Evolutionary conservation across 2,329 filamentous ascomycete genomes (phyloP).

Genomic region (Xylaria sp.): DNA sequence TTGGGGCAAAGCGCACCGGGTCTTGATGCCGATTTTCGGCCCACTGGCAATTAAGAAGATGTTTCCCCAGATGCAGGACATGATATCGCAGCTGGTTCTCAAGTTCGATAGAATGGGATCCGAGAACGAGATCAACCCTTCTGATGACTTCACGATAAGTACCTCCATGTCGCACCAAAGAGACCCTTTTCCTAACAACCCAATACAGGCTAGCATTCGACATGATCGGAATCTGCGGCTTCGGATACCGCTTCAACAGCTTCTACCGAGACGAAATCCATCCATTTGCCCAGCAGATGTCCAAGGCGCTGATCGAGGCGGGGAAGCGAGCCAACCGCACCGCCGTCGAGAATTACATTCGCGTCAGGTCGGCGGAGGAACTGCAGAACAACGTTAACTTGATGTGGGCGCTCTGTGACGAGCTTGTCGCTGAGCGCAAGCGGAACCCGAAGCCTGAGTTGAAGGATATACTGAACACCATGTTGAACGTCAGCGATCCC

Average conservation of each 20-base stretch:
- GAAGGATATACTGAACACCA: constrained; percentile 30
- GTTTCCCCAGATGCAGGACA: constrained; percentile 35
- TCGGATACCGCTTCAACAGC: constrained; percentile 35
- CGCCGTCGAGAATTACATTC: constrained; percentile 22
- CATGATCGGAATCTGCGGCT: constrained; percentile 31
- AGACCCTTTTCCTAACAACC: constrained; percentile 6
- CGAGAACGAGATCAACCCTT: constrained; percentile 26
- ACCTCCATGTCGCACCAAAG: neutral
- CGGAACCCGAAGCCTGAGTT: constrained; percentile 31
- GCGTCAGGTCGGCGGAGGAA: constrained; percentile 26
- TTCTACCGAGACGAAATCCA: constrained; percentile 36
- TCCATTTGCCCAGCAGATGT: constrained; percentile 31
- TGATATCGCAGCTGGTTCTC: constrained; percentile 34
- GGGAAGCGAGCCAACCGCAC: constrained; percentile 33
- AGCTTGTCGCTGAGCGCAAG: constrained; percentile 35
- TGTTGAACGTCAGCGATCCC: constrained; percentile 32
- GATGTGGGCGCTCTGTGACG: constrained; percentile 35
- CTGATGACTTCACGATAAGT: constrained; percentile 38
- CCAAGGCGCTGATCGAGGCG: constrained; percentile 24
- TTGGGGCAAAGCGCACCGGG: constrained; percentile 33
- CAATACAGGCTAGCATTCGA: constrained; percentile 35
- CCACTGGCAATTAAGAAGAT: constrained; percentile 33
- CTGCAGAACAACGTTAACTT: constrained; percentile 23
- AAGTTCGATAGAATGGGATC: constrained; percentile 32
- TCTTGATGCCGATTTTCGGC: constrained; percentile 35